Conservation (phyloP, 78 protist genomes). For the Pirum gemmata region DNA sequence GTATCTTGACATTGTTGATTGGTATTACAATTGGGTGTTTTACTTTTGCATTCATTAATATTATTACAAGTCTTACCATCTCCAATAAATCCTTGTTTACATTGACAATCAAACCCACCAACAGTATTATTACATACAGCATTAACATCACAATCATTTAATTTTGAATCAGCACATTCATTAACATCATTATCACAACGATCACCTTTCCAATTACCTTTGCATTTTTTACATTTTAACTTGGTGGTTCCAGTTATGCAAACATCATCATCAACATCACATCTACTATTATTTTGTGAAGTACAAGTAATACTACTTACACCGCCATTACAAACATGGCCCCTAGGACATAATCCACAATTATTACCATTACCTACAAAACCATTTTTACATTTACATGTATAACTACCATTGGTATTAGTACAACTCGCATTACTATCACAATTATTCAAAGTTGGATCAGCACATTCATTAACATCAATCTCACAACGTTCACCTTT, state of each 20-base stretch:
- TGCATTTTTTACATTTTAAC: no score
- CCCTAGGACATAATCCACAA: no score
- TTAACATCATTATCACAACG: no score
- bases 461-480: conserved; percentile 18
- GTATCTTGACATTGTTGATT: no score
- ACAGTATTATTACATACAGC: not conserved
- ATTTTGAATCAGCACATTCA: not conserved
- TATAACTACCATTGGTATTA: conserved; percentile 2
- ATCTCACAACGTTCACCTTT: no score
- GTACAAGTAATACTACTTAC: not conserved
- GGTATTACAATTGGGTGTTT: not conserved
- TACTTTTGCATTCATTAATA: no score
- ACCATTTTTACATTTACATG: not conserved
- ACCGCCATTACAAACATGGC: no score
- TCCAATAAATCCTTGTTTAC: not conserved
- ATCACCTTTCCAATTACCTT: no score
- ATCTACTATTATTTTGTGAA: not conserved
- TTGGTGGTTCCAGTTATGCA: no score
- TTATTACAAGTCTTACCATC: no score
- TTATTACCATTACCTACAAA: not conserved
- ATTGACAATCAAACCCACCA: not conserved
- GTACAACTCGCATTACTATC: not conserved
- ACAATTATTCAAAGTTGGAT: not conserved
- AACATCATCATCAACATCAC: no score
- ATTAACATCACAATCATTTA: not conserved